These are phyloP conservation scores for Chytriomyces hyalinus DNA, from an alignment of 192 early-diverging fungal species.

Conservation along the genomic window DNA sequence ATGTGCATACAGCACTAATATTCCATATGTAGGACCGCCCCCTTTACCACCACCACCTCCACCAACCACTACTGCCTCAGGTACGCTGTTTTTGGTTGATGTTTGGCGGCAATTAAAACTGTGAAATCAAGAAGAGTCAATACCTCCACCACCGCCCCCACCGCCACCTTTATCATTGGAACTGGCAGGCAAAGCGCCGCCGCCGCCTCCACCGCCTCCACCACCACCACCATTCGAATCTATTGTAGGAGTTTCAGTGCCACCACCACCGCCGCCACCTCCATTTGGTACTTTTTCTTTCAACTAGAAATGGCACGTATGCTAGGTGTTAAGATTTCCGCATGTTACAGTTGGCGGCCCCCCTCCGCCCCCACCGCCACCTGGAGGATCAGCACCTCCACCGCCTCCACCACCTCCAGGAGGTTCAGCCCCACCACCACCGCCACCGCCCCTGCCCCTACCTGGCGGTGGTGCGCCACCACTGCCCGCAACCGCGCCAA, in stretches of 20 bases:
- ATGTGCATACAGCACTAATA: neutral
- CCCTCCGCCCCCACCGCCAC: slow-evolving; percentile 41
- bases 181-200: neutral
- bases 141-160: neutral
- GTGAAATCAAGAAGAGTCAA: neutral
- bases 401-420: slow-evolving; percentile 40
- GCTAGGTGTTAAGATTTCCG: neutral
- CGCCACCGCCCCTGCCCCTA: slow-evolving; percentile 44
- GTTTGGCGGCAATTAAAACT: neutral
- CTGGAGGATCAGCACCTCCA: slow-evolving; percentile 33
- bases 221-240: slow-evolving; percentile 40
- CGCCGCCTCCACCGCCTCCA: slow-evolving; percentile 36
- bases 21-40: neutral
- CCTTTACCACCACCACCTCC: neutral
- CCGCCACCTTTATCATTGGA: neutral
- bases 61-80: neutral
- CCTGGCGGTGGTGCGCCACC: slow-evolving; percentile 33
- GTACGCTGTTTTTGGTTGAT: neutral
- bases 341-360: slow-evolving; percentile 1
- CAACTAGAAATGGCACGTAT: neutral
- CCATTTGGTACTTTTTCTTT: neutral
- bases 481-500: slow-evolving; percentile 22
- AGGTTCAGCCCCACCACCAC: slow-evolving; percentile 32
- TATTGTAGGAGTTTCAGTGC: neutral
- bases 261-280: slow-evolving; percentile 29